Percentiles rank a stretch among this genome's conserved stretches.
These are phyloP conservation scores for Ramicandelaber brevisporus DNA, from an alignment of 192 early-diverging fungal species.

Conservation along the genomic window DNA sequence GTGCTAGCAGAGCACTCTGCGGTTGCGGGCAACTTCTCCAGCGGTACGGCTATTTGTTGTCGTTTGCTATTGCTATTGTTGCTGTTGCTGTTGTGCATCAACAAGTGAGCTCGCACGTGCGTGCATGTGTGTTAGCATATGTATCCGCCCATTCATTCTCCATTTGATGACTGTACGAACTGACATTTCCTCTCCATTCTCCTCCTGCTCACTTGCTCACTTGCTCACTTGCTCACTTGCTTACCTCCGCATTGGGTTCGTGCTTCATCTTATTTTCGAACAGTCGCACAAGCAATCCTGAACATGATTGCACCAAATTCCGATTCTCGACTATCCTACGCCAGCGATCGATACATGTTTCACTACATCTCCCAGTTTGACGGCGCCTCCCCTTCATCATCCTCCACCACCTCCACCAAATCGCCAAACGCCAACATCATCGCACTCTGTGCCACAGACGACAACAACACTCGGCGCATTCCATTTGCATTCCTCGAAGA, in stretches of 20 bases:
- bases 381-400: conserved; percentile 55
- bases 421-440: too few relatives aligned
- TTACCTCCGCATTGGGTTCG: too few relatives aligned
- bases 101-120: too few relatives aligned
- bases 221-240: too few relatives aligned
- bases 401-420: too few relatives aligned
- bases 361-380: conserved; percentile 66
- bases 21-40: conserved; percentile 57
- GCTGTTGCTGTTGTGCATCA: too few relatives aligned
- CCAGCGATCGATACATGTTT: conserved; percentile 83
- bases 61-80: too few relatives aligned
- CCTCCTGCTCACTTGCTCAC: too few relatives aligned
- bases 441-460: conserved; percentile 74
- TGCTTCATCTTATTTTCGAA: background rate
- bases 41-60: conserved; percentile 17
- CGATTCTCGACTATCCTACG: conserved; percentile 77
- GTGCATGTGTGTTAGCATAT: too few relatives aligned
- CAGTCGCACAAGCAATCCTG: conserved; percentile 63
- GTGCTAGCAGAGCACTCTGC: conserved; percentile 67
- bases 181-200: too few relatives aligned
- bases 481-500: conserved; percentile 83
- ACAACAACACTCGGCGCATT: conserved; percentile 40
- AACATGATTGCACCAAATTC: conserved; percentile 75
- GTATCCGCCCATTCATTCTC: too few relatives aligned
- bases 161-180: too few relatives aligned